Percentiles rank a stretch among this genome's conserved stretches.
Evolutionary conservation across 768 basidiomycete species (phyloP).

Genomic region (Lentinula guzmanii): DNA sequence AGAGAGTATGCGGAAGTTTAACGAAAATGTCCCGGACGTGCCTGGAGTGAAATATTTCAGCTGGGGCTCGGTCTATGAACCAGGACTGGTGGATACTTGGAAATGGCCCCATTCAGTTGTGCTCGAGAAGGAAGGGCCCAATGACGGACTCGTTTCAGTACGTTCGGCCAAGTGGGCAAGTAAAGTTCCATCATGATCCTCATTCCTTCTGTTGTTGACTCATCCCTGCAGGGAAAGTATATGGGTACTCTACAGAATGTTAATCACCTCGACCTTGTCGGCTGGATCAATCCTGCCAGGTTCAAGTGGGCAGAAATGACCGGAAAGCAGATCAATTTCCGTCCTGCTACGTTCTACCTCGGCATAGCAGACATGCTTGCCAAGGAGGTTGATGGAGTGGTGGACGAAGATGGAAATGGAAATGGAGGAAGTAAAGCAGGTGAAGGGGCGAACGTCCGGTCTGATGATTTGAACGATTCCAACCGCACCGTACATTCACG

Average conservation of each 20-base stretch:
- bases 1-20: slow-evolving; percentile 84
- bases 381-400: slow-evolving; percentile 52
- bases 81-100: slow-evolving; percentile 89
- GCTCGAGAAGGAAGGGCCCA: slow-evolving; percentile 81
- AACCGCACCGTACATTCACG: background rate
- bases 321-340: slow-evolving; percentile 87
- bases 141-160: slow-evolving; percentile 91
- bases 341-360: slow-evolving; percentile 87
- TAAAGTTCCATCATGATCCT: slow-evolving; percentile 1
- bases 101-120: slow-evolving; percentile 82
- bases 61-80: slow-evolving; percentile 91
- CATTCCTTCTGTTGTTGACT: background rate
- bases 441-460: background rate
- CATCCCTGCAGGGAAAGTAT: slow-evolving; percentile 67
- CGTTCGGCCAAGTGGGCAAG: slow-evolving; percentile 78
- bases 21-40: slow-evolving; percentile 77
- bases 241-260: slow-evolving; percentile 88
- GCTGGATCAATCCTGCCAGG: slow-evolving; percentile 87
- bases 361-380: slow-evolving; percentile 77
- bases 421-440: background rate
- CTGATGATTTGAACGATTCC: background rate
- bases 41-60: slow-evolving; percentile 83
- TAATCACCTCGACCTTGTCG: slow-evolving; percentile 89
- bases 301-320: slow-evolving; percentile 88
- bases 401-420: background rate